Conservation (phyloP, 768 basidiomycete genomes). For the Boletus sensibilis region DNA sequence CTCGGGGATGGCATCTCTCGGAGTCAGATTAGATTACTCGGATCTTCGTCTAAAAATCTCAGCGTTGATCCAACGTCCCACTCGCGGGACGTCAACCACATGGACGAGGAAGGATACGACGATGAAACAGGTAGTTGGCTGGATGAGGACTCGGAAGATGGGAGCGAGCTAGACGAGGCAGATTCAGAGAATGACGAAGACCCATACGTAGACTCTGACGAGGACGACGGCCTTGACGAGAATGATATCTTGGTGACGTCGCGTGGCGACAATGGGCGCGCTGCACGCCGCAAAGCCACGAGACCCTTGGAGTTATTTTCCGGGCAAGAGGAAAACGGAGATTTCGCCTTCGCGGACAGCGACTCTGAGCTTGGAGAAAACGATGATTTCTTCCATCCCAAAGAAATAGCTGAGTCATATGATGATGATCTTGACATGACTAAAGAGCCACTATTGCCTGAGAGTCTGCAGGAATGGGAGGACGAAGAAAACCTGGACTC, state of each 20-base stretch:
- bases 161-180: neutral
- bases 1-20: conserved; percentile 80
- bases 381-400: conserved; percentile 70
- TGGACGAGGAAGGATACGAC: conserved; percentile 32
- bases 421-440: conserved; percentile 64
- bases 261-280: conserved; percentile 47
- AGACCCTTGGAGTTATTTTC: conserved; percentile 40
- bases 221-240: conserved; percentile 1
- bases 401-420: conserved; percentile 38
- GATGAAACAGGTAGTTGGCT: conserved; percentile 11
- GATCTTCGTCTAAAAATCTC: conserved; percentile 73
- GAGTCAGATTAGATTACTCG: conserved; percentile 82
- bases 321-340: conserved; percentile 37
- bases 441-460: conserved; percentile 54
- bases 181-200: conserved; percentile 4
- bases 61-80: conserved; percentile 37
- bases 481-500: conserved; percentile 84
- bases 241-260: neutral
- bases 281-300: conserved; percentile 41
- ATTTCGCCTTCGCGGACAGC: conserved; percentile 71
- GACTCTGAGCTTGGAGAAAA: conserved; percentile 69
- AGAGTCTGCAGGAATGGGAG: conserved; percentile 72
- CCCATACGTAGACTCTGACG: neutral
- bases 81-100: conserved; percentile 37
- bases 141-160: conserved; percentile 19